Conservation (phyloP, 108 stramenopile species). For the Skeletonema marinoi region DNA sequence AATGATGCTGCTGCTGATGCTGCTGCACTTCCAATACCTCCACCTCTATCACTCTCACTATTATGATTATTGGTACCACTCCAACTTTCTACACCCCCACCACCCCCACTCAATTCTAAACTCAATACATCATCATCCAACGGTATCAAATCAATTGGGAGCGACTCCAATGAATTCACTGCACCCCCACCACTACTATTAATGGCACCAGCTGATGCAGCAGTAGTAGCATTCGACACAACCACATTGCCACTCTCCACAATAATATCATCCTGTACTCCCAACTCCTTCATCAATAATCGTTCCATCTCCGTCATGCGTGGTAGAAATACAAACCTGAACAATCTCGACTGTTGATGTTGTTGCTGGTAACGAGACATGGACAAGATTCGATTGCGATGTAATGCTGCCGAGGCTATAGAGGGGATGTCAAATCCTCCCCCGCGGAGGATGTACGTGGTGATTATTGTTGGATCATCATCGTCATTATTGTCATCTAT, state of each 20-base stretch:
- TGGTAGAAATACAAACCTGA: constrained; percentile 43
- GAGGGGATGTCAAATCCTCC: constrained; percentile 40
- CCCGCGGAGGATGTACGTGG: constrained; percentile 43
- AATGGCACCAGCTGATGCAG: neutral
- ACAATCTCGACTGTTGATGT: neutral
- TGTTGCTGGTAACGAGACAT: neutral
- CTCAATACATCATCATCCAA: constrained; percentile 50
- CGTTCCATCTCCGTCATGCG: constrained; percentile 45
- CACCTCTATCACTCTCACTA: constrained; percentile 5
- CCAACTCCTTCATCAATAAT: constrained; percentile 27
- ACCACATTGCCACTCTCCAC: neutral
- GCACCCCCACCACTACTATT: constrained; percentile 6
- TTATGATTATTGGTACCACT: neutral
- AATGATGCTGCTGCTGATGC: constrained; percentile 23
- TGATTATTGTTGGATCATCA: constrained; percentile 12
- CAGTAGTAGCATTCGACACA: neutral
- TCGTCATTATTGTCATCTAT: neutral
- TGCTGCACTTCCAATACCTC: neutral
- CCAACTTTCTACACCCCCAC: neutral
- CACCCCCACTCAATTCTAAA: constrained; percentile 40
- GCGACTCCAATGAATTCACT: constrained; percentile 28
- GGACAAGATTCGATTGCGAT: neutral
- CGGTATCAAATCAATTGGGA: constrained; percentile 50
- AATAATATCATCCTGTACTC: constrained; percentile 24
- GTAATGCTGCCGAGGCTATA: constrained; percentile 5